Conservation (phyloP, 2,329 filamentous ascomycete species). For the Paracamarosporium sp. region DNA sequence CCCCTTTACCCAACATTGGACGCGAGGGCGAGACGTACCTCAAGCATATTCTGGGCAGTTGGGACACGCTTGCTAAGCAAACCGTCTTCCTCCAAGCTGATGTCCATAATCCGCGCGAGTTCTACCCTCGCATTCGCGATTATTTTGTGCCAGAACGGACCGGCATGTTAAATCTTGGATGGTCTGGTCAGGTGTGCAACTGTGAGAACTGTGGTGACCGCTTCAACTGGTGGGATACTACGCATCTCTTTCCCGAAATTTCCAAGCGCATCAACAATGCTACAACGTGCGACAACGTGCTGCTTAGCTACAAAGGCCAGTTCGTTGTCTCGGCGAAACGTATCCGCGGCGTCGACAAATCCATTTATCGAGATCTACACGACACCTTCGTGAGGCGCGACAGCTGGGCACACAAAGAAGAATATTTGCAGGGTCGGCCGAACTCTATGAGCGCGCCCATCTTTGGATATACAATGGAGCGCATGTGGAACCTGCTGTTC, state of each 20-base stretch:
- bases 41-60: constrained; percentile 52
- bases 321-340: constrained; percentile 54
- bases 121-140: constrained; percentile 45
- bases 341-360: constrained; percentile 43
- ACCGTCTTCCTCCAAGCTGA: constrained; percentile 57
- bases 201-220: constrained; percentile 50
- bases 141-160: constrained; percentile 49
- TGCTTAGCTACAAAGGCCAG: constrained; percentile 54
- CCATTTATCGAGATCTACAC: constrained; percentile 40
- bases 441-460: constrained; percentile 25
- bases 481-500: constrained; percentile 30
- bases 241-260: constrained; percentile 46
- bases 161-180: constrained; percentile 54
- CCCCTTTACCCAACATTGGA: constrained; percentile 46
- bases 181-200: constrained; percentile 44
- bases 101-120: constrained; percentile 45
- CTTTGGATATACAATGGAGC: constrained; percentile 31
- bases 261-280: constrained; percentile 29
- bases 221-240: constrained; percentile 47
- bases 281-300: constrained; percentile 37
- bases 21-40: constrained; percentile 56
- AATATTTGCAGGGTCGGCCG: constrained; percentile 18
- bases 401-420: constrained; percentile 30
- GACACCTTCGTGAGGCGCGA: constrained; percentile 22
- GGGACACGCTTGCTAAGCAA: constrained; percentile 51